Evolutionary conservation across 2,329 filamentous ascomycete species (phyloP).

Genomic region (Colletotrichum spinosum): DNA sequence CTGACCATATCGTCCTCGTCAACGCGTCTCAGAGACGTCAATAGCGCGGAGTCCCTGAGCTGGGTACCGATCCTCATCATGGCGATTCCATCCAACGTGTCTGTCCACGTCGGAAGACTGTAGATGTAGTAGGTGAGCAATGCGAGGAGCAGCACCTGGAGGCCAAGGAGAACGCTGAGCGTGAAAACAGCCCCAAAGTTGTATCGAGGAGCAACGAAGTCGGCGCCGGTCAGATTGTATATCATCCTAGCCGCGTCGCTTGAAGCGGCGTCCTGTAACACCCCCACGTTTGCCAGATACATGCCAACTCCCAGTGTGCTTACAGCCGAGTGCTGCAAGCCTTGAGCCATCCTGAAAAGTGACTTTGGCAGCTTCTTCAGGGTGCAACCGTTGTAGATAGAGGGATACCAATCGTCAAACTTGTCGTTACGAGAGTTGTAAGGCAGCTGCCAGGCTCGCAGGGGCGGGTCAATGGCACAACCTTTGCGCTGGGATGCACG

Average conservation of each 20-base stretch:
- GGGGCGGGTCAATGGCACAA: slow-evolving; percentile 23
- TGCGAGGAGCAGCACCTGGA: slow-evolving; percentile 25
- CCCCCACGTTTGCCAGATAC: slow-evolving; percentile 33
- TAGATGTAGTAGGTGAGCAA: slow-evolving; percentile 34
- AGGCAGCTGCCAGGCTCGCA: slow-evolving; percentile 29
- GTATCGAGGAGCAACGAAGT: slow-evolving; percentile 17
- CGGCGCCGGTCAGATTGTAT: slow-evolving; percentile 27
- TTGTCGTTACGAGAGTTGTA: slow-evolving; percentile 33
- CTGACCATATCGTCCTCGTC: slow-evolving; percentile 16
- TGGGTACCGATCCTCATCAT: slow-evolving; percentile 32
- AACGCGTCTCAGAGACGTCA: slow-evolving; percentile 12
- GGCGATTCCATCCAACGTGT: slow-evolving; percentile 33
- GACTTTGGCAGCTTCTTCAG: slow-evolving; percentile 26
- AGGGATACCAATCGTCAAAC: slow-evolving; percentile 30
- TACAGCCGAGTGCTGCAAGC: slow-evolving; percentile 23
- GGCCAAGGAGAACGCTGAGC: slow-evolving; percentile 28
- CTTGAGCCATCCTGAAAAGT: slow-evolving; percentile 29
- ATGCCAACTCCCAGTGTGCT: slow-evolving; percentile 36
- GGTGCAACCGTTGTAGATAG: slow-evolving; percentile 29
- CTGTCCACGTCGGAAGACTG: slow-evolving; percentile 35
- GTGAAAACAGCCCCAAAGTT: slow-evolving; percentile 11
- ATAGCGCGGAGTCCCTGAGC: not conserved
- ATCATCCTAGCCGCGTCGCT: slow-evolving; percentile 36
- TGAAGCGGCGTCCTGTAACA: slow-evolving; percentile 24
- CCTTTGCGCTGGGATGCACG: slow-evolving; percentile 5